Evolutionary conservation across 352 stramenopile genomes (phyloP).

Genomic region (Phytopythium delawarense): DNA sequence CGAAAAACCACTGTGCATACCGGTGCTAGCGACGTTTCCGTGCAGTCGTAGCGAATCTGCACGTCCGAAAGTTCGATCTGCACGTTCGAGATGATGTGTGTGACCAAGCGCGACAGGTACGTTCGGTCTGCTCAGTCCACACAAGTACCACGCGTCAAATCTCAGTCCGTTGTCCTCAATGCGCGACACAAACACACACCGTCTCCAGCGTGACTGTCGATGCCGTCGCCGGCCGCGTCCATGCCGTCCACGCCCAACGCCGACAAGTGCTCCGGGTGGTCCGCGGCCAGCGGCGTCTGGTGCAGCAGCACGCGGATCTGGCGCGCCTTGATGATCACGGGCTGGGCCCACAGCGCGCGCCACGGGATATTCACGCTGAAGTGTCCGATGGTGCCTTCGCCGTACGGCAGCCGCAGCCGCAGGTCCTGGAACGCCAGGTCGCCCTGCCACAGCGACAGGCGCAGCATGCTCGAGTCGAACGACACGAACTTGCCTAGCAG

Average conservation of each 20-base stretch:
- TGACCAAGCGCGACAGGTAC: constrained; percentile 77
- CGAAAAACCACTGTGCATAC: constrained; percentile 18
- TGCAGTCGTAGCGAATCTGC: constrained; percentile 81
- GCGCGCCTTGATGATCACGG: constrained; percentile 73
- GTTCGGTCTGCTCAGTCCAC: constrained; percentile 42
- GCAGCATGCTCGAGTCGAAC: constrained; percentile 82
- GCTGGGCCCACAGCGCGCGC: constrained; percentile 79
- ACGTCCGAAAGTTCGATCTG: constrained; percentile 83
- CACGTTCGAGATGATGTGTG: constrained; percentile 84
- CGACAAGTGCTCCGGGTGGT: constrained; percentile 8
- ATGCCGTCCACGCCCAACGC: constrained; percentile 15
- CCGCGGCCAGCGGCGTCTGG: constrained; percentile 31
- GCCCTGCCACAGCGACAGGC: constrained; percentile 81
- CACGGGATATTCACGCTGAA: constrained; percentile 84
- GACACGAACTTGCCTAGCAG: constrained; percentile 87
- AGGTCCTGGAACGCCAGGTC: constrained; percentile 83
- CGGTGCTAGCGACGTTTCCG: constrained; percentile 51
- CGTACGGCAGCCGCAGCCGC: constrained; percentile 73
- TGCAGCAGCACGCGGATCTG: constrained; percentile 70
- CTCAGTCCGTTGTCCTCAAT: neutral
- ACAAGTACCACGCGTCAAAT: neutral
- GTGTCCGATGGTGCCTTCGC: constrained; percentile 68
- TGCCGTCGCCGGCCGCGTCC: constrained; percentile 8
- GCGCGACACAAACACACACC: neutral
- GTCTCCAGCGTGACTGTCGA: constrained; percentile 3